Base-by-base conservation (phyloP, 148 eudicot species). In the Spergularia bocconei region DNA sequence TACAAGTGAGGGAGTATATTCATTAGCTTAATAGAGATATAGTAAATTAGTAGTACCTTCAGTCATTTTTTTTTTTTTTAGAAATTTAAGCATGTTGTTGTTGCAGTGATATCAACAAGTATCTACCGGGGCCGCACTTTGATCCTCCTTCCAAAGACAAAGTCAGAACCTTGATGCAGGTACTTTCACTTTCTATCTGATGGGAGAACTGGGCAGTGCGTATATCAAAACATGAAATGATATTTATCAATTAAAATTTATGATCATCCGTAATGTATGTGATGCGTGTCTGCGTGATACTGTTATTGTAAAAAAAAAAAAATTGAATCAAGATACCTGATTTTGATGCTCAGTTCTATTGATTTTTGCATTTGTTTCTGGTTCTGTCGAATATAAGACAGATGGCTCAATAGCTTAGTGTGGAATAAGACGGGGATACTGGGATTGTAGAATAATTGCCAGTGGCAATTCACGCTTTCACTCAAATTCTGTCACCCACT, bases 111-210 rank as follows among this genome's bases (percentile, higher is more conserved):
- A 86, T 91, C 56, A 94, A 94, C 66, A 94, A 94, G 83, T 84
- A 84, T 62, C 82, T 94, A 78, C 97, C 98, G 9, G 93, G 97
- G 67, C 91, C 97, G 41, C 98, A 94, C 83, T 90, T 91, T 71
- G 98, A 91, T 78, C 98, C 98, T 67, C 98, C 98, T 2, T 50
- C 91, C 25, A 94, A 85, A 75, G 95, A 85, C 19, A 77, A 84
- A 81, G 82, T 91, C 68, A 87, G 74, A 81, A 66, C 81, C 70
- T 62, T 94, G 82, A 83, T 94, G 87, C 70, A 69, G 96, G 98
- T 94, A 84, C 63, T 79, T 77, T 73, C 16, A 23, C 20, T 60
- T 57, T 53, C 41, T 2, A 29, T 58, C 11, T 8, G 33, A 6
- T 5, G 14, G 21, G 13, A 13, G 1, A 17, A 57, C 1, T 65